A percentile compares a stretch with the other conserved stretches of the same genome.
Evolutionary conservation across 2,329 filamentous ascomycete species (phyloP).

Genomic region (Penicillium digitatum): DNA sequence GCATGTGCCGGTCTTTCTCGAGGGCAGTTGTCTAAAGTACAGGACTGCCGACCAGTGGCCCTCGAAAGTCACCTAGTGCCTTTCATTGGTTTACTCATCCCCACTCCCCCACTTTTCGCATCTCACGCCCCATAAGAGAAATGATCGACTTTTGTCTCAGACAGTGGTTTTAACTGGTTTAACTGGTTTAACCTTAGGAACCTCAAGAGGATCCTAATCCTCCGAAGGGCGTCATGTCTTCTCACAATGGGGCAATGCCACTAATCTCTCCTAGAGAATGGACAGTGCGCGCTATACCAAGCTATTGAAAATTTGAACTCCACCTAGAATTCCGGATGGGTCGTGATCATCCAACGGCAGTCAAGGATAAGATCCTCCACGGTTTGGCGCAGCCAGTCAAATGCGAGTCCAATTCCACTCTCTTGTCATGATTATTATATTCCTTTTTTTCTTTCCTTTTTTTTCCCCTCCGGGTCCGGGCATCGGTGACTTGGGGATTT

Average conservation of each 20-base stretch:
- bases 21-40: neutral
- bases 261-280: neutral
- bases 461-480: neutral
- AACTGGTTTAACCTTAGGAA: neutral
- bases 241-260: neutral
- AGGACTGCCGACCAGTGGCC: neutral
- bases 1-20: neutral
- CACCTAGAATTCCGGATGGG: neutral
- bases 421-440: neutral
- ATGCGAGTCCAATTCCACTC: neutral
- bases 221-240: constrained; percentile 1
- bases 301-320: constrained; percentile 6
- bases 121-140: neutral
- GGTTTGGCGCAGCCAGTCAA: neutral
- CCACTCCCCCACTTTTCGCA: neutral
- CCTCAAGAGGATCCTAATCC: neutral
- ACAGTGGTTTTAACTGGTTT: neutral
- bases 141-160: neutral
- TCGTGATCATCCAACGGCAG: constrained; percentile 7
- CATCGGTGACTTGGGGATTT: neutral
- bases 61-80: neutral
- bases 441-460: neutral
- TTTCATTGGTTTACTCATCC: neutral
- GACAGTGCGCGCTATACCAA: constrained; percentile 1
- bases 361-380: constrained; percentile 17